Conservation (phyloP, 1,139 yeast species). For the Meyerozyma guilliermondii region DNA sequence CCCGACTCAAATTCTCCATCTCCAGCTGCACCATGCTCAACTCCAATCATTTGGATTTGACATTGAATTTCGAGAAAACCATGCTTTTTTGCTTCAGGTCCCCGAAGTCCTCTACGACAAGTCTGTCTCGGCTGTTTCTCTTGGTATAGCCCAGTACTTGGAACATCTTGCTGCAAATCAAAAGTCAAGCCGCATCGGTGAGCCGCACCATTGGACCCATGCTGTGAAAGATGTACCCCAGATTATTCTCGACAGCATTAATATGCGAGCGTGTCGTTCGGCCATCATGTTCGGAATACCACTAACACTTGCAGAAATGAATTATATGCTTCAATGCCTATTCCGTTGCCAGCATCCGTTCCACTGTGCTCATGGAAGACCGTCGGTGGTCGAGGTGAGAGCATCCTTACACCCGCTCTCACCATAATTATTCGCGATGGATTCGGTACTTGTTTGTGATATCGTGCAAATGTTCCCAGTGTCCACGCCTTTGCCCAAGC, state of each 20-base stretch:
- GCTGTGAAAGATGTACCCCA: conserved; percentile 35
- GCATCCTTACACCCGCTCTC: background rate
- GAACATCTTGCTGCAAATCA: conserved; percentile 31
- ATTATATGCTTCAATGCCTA: conserved; percentile 34
- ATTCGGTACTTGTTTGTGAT: background rate
- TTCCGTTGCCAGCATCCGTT: conserved; percentile 56
- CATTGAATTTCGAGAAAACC: conserved; percentile 11
- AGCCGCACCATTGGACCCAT: conserved; percentile 10
- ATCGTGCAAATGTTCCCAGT: background rate
- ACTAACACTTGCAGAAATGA: conserved; percentile 41
- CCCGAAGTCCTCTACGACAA: conserved; percentile 35
- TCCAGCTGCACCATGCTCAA: conserved; percentile 17
- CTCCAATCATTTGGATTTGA: conserved; percentile 33
- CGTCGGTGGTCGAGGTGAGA: conserved; percentile 43
- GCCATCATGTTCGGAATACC: conserved; percentile 72
- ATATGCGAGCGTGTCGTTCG: conserved; percentile 64
- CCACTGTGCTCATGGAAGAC: conserved; percentile 86
- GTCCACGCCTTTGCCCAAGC: background rate
- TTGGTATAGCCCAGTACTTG: conserved; percentile 36
- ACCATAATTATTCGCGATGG: background rate
- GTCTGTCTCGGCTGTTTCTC: conserved; percentile 15
- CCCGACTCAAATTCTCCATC: background rate
- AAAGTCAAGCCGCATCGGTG: conserved; percentile 11
- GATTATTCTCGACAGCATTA: conserved; percentile 44
- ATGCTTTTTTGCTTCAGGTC: conserved; percentile 26